Percentiles rank a stretch among this genome's conserved stretches.
Conservation (phyloP, 1,284 basidiomycete genomes). For the Marasmius sp. region DNA sequence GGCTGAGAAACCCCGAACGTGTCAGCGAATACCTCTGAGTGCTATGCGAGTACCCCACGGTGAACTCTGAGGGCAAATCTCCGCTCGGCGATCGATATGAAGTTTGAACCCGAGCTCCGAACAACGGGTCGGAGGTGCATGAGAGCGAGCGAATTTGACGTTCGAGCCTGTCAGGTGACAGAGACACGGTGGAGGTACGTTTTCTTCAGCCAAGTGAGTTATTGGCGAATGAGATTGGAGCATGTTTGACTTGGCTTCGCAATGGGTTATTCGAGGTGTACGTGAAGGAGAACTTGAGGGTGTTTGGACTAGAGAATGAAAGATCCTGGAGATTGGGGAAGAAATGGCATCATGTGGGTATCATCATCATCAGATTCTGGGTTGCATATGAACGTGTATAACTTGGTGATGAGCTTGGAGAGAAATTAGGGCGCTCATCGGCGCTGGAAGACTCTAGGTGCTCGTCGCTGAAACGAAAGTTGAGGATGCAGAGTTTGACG, state of each 20-base stretch:
- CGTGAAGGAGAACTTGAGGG: conserved; percentile 6
- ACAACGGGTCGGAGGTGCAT: not conserved
- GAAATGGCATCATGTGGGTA: no score
- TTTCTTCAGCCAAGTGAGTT: not conserved
- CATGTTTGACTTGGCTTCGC: no score
- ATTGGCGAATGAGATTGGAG: no score
- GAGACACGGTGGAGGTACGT: not conserved
- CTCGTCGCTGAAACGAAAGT: not conserved
- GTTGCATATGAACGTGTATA: not conserved
- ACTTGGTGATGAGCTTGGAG: not conserved
- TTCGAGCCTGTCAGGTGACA: not conserved
- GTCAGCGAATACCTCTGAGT: no score
- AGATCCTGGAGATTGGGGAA: no score
- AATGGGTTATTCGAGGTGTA: conserved; percentile 35
- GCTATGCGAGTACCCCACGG: conserved; percentile 31
- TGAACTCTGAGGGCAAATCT: conserved; percentile 38
- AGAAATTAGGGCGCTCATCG: not conserved
- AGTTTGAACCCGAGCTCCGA: conserved; percentile 37
- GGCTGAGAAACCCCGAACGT: conserved; percentile 36
- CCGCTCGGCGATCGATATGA: conserved; percentile 32
- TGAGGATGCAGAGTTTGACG: conserved; percentile 18
- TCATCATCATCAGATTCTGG: no score
- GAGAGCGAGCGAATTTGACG: not conserved
- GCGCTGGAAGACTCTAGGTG: no score
- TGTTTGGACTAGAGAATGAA: conserved; percentile 5